Percentiles rank a stretch among this genome's conserved stretches.
Evolutionary conservation across 176 grass and related monocot species (phyloP).

Genomic region (Lolium multiflorum): DNA sequence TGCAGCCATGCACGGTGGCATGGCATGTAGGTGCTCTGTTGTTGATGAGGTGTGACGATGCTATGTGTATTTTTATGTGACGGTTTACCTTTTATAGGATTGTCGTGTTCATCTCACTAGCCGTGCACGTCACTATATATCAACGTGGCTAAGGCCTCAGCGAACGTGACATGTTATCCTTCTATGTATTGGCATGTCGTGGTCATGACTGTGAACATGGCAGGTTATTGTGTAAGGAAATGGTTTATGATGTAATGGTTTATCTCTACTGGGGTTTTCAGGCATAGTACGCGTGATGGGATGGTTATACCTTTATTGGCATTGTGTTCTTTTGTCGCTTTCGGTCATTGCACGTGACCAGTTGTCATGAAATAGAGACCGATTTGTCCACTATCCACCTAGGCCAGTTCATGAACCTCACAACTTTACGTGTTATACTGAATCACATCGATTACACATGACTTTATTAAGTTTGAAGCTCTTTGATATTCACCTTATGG

Average conservation of each 20-base stretch:
- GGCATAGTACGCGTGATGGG: neutral
- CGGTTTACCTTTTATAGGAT: neutral
- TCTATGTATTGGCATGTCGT: too few species aligned
- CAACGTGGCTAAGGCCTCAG: neutral
- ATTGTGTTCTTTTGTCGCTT: neutral
- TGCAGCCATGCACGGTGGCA: neutral
- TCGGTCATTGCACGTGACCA: neutral
- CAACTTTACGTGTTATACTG: neutral
- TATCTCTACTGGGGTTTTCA: neutral
- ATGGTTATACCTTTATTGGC: neutral
- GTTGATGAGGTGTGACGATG: neutral
- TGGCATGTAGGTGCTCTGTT: neutral
- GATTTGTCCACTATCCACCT: too few species aligned
- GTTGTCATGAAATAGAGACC: neutral
- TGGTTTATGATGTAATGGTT: neutral
- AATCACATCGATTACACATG: neutral
- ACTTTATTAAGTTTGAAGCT: neutral
- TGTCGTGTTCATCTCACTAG: too few species aligned
- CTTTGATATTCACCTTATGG: neutral
- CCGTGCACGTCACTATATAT: neutral
- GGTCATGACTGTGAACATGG: neutral
- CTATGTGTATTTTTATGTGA: neutral
- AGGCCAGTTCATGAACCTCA: too few species aligned
- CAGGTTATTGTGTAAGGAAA: neutral
- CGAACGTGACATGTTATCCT: neutral